phyloP scores from a whole-genome alignment of 345 rosid genomes.

The Eutrema heterophyllum region DNA sequence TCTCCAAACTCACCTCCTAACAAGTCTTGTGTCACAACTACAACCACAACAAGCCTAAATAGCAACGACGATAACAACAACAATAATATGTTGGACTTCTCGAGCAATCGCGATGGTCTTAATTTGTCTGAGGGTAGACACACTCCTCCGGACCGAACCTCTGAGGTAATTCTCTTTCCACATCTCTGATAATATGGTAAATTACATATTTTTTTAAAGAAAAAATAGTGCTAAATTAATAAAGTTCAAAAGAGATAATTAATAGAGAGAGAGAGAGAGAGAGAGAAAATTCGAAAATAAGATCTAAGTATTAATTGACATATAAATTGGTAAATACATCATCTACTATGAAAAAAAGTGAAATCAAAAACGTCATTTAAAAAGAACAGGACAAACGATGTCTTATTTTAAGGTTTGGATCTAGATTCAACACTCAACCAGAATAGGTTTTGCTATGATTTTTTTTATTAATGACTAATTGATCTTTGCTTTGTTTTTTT shows the following conservation, averaged over 20 bases:
- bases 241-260: background rate
- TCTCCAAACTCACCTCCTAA: constrained; percentile 56
- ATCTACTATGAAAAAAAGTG: background rate
- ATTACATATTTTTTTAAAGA: background rate
- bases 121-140: constrained; percentile 52
- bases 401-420: constrained; percentile 19
- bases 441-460: background rate
- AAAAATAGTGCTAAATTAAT: too few relatives aligned
- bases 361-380: constrained; percentile 3
- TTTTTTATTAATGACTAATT: background rate
- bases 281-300: background rate
- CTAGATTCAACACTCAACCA: constrained; percentile 3
- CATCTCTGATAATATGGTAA: background rate
- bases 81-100: constrained; percentile 62
- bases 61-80: constrained; percentile 31
- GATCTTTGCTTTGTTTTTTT: constrained; percentile 9
- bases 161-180: constrained; percentile 48
- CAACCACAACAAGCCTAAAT: constrained; percentile 34
- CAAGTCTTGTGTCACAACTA: constrained; percentile 59
- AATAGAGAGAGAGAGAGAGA: background rate
- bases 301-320: background rate
- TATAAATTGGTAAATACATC: constrained; percentile 1
- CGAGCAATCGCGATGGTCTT: constrained; percentile 35
- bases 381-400: constrained; percentile 3
- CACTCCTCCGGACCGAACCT: constrained; percentile 64